phyloP scores from a whole-genome alignment of 139 green algal genomes.

The Volvox reticuliferus region DNA sequence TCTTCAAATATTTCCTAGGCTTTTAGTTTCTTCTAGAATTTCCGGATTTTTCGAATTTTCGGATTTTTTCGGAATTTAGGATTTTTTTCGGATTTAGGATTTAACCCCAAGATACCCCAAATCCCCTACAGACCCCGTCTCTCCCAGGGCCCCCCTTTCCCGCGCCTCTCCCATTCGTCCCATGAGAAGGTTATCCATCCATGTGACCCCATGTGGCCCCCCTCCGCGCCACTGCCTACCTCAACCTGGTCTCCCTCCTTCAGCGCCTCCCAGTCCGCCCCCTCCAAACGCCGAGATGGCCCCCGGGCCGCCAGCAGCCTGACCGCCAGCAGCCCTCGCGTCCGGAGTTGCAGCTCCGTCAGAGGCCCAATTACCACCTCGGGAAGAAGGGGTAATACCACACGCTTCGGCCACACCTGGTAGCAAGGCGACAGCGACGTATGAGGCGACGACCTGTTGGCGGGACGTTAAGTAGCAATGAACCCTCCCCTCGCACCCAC shows the following conservation, averaged over 20 bases:
- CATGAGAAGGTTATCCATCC: not conserved
- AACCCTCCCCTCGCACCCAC: no score
- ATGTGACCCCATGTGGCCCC: not conserved
- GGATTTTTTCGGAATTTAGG: no score
- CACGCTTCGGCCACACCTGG: constrained; percentile 38
- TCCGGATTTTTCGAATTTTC: no score
- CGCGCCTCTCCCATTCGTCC: no score
- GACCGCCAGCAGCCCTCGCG: constrained; percentile 36
- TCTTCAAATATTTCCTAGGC: no score
- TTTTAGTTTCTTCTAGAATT: no score
- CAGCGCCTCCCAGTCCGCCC: not conserved
- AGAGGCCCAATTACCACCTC: not conserved
- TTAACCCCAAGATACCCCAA: no score
- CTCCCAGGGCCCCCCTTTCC: no score
- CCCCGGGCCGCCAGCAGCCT: constrained; percentile 4
- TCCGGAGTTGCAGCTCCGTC: constrained; percentile 30
- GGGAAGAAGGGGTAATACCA: constrained; percentile 33
- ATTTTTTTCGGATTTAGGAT: no score
- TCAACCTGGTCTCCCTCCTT: not conserved
- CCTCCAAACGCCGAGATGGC: not conserved
- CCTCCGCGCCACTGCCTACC: not conserved
- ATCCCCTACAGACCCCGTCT: no score
- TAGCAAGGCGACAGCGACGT: not conserved
- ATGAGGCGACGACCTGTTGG: no score
- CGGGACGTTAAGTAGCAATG: no score